These are phyloP conservation scores for Ambrosia hybrid DNA, from an alignment of 140 eudicot species.

Conservation along the genomic window DNA sequence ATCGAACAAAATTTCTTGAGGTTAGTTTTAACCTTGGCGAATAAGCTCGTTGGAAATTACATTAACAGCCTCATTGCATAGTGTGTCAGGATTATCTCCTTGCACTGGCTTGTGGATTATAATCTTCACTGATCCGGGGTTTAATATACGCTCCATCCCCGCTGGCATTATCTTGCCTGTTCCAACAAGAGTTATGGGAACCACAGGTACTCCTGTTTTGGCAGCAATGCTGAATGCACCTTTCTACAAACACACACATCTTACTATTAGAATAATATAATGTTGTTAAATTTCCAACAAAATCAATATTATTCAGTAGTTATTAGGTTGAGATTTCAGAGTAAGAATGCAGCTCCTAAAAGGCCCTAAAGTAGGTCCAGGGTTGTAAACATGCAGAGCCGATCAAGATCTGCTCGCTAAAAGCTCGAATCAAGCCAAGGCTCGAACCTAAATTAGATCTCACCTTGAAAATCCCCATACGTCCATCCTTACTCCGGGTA, in stretches of 20 bases:
- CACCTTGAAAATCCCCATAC: conserved; percentile 83
- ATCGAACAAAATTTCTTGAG: neutral
- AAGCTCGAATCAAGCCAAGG: too few relatives aligned
- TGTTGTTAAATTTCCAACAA: conserved; percentile 52
- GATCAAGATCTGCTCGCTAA: neutral
- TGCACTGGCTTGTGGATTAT: conserved; percentile 51
- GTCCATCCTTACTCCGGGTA: conserved; percentile 84
- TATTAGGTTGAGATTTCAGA: neutral
- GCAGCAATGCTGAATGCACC: conserved; percentile 98
- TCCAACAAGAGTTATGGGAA: conserved; percentile 85
- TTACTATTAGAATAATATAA: neutral
- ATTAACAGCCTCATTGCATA: conserved; percentile 55
- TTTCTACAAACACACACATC: conserved; percentile 54
- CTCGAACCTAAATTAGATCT: neutral
- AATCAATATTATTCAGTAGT: neutral
- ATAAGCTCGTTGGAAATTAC: conserved; percentile 54
- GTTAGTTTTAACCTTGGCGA: conserved; percentile 33
- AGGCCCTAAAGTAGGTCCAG: neutral
- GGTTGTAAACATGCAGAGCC: neutral
- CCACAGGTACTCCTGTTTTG: conserved; percentile 81
- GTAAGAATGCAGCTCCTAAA: conserved; percentile 1
- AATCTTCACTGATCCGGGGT: conserved; percentile 68
- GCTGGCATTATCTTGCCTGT: conserved; percentile 87
- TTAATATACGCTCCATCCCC: conserved; percentile 61
- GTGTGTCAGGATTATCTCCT: conserved; percentile 49